Evolutionary conservation across 2,329 filamentous ascomycete genomes (phyloP).

Genomic region (Exophiala dermatitidis): DNA sequence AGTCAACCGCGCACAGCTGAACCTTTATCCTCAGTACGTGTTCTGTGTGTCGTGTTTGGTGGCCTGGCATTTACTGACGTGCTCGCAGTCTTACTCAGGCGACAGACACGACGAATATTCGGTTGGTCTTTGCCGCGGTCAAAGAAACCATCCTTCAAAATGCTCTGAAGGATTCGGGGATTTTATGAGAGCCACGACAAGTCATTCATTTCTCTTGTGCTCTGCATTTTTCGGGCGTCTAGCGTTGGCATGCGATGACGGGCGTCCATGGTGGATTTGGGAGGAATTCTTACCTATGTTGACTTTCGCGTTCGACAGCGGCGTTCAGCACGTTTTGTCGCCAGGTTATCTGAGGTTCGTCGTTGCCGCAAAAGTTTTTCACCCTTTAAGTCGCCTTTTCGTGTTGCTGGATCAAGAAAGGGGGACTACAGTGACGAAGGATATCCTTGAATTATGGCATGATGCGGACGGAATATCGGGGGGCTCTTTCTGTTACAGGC

Average conservation of each 20-base stretch:
- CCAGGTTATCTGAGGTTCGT: conserved; percentile 1
- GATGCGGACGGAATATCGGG: conserved; percentile 3
- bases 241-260: conserved; percentile 21
- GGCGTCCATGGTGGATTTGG: conserved; percentile 18
- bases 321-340: conserved; percentile 10
- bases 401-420: conserved; percentile 5
- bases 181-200: conserved; percentile 54
- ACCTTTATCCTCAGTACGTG: conserved; percentile 92
- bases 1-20: conserved; percentile 91
- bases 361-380: conserved; percentile 21
- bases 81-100: conserved; percentile 83
- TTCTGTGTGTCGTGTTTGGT: neutral
- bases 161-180: conserved; percentile 94
- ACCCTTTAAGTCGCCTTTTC: conserved; percentile 10
- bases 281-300: conserved; percentile 7
- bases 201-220: conserved; percentile 11
- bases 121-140: conserved; percentile 92
- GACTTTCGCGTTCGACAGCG: conserved; percentile 7
- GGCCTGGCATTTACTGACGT: conserved; percentile 21
- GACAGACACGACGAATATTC: conserved; percentile 96
- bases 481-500: neutral
- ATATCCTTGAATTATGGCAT: neutral
- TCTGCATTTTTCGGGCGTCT: conserved; percentile 20
- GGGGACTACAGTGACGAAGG: conserved; percentile 8
- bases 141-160: conserved; percentile 99